Evolutionary conservation across 1,139 yeast genomes (phyloP).

Genomic region (Ogataea hybrid): DNA sequence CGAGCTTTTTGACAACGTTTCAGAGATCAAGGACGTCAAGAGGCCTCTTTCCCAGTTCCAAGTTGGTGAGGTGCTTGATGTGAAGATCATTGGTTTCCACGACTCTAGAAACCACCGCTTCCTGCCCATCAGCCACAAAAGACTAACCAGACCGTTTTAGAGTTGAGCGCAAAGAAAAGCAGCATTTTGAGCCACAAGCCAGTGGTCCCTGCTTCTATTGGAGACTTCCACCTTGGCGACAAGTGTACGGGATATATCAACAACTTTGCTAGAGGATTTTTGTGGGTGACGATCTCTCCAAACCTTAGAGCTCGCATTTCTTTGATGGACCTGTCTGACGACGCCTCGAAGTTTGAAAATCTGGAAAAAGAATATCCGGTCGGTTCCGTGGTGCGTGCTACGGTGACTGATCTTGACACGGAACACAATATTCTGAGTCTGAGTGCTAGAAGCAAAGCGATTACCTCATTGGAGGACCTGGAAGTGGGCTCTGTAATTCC

Average conservation of each 20-base stretch:
- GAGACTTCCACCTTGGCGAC: constrained; percentile 43
- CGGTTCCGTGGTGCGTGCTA: constrained; percentile 67
- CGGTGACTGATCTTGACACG: constrained; percentile 51
- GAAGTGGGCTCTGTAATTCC: constrained; percentile 60
- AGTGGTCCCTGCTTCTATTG: constrained; percentile 36
- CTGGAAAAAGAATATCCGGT: constrained; percentile 59
- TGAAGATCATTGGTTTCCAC: constrained; percentile 73
- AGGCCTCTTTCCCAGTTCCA: constrained; percentile 63
- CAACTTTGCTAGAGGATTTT: constrained; percentile 48
- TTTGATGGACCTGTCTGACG: constrained; percentile 61
- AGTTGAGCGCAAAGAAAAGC: constrained; percentile 56
- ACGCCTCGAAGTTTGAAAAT: constrained; percentile 48
- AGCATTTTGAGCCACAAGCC: constrained; percentile 34
- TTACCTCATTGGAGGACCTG: constrained; percentile 49
- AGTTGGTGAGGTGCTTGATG: constrained; percentile 57
- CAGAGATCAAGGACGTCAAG: constrained; percentile 55
- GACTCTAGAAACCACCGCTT: constrained; percentile 70
- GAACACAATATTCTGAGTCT: constrained; percentile 53
- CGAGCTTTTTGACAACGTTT: constrained; percentile 56
- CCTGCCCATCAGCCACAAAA: constrained; percentile 64
- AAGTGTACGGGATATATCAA: constrained; percentile 52
- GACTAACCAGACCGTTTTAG: constrained; percentile 58
- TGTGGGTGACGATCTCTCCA: constrained; percentile 75
- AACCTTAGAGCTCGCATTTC: constrained; percentile 66
- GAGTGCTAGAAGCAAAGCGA: constrained; percentile 45